A percentile compares a stretch with the other conserved stretches of the same genome.
phyloP scores from a whole-genome alignment of 2,329 filamentous ascomycete genomes.

The Hypoxylon sp. region DNA sequence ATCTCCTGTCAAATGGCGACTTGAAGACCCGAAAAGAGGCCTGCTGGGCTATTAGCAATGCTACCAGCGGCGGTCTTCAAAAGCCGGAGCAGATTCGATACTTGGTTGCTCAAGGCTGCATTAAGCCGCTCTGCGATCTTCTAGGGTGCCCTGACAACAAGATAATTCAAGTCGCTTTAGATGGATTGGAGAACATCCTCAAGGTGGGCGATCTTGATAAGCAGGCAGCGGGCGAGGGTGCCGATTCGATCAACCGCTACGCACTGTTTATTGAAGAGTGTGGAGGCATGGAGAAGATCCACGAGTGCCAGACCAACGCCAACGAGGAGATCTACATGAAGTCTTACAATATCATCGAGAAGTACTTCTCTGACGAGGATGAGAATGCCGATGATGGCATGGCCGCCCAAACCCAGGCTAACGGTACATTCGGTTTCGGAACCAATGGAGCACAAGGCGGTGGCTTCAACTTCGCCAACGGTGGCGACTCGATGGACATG shows the following conservation, averaged over 20 bases:
- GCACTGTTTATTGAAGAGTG: constrained; percentile 99
- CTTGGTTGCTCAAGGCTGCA: constrained; percentile 92
- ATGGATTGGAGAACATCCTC: constrained; percentile 98
- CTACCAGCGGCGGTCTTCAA: constrained; percentile 95
- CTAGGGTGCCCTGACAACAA: constrained; percentile 98
- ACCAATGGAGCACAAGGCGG: constrained; percentile 75
- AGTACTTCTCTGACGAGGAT: constrained; percentile 99
- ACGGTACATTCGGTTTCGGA: constrained; percentile 86
- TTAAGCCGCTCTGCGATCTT: constrained; percentile 96
- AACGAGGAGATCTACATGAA: constrained; percentile 99
- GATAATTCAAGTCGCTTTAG: constrained; percentile 98
- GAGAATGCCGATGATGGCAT: constrained; percentile 88
- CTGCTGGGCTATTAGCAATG: constrained; percentile 99
- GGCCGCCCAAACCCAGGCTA: constrained; percentile 78
- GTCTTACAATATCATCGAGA: constrained; percentile 99
- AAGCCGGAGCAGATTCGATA: constrained; percentile 99
- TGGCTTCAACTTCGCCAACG: constrained; percentile 91
- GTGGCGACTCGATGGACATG: constrained; percentile 76
- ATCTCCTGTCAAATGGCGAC: constrained; percentile 95
- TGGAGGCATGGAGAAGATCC: constrained; percentile 99
- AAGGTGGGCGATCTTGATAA: constrained; percentile 99
- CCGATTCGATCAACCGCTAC: constrained; percentile 92
- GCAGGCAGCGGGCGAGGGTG: constrained; percentile 82
- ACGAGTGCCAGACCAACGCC: constrained; percentile 99
- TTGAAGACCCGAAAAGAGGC: constrained; percentile 99